A percentile compares a stretch with the other conserved stretches of the same genome.
phyloP scores from a whole-genome alignment of 108 stramenopile genomes.

The Nannochloropsis salina region DNA sequence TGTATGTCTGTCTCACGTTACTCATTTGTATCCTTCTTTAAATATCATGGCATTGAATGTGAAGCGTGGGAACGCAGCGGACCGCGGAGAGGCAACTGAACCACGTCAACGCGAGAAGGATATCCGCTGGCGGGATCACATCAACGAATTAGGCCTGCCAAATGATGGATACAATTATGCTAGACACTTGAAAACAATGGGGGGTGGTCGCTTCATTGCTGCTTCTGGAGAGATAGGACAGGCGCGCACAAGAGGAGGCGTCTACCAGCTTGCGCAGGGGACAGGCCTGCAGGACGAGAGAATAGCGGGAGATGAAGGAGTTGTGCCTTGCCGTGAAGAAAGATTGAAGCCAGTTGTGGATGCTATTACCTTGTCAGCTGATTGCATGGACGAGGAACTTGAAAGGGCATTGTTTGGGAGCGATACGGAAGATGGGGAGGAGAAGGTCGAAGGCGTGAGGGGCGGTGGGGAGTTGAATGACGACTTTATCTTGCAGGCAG shows the following conservation, averaged over 20 bases:
- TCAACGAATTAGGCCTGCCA: conserved; percentile 60
- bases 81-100: not conserved
- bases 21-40: too few species aligned
- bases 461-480: conserved; percentile 79
- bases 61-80: conserved; percentile 1
- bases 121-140: conserved; percentile 30
- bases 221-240: not conserved
- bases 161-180: conserved; percentile 80
- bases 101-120: not conserved
- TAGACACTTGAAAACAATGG: conserved; percentile 74
- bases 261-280: not conserved
- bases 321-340: not conserved
- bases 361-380: conserved; percentile 71
- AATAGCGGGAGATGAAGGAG: not conserved
- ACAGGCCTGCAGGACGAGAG: not conserved
- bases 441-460: conserved; percentile 24
- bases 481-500: conserved; percentile 86
- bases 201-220: conserved; percentile 23
- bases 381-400: conserved; percentile 91
- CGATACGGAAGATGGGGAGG: conserved; percentile 59
- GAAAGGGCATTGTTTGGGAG: conserved; percentile 77
- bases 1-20: too few species aligned
- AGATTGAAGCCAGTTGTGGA: conserved; percentile 47
- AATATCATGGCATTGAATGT: too few species aligned
- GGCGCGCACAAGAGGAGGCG: not conserved